phyloP scores from a whole-genome alignment of 106 monocot genomes.

The Platanthera guangdongensis region DNA sequence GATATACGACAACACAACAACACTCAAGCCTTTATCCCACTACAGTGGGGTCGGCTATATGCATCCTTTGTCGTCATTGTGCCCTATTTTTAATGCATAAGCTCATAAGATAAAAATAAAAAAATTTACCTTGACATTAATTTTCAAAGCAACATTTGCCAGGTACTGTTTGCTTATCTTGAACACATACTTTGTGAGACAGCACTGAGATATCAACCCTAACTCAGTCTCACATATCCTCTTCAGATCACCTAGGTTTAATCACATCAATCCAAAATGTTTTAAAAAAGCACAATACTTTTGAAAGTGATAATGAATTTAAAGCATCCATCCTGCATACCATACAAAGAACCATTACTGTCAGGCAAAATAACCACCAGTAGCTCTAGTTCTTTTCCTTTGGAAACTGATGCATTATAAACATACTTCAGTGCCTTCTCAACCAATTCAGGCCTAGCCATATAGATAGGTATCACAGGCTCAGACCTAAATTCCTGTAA shows the following conservation, averaged over 20 bases:
- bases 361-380: slow-evolving; percentile 87
- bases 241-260: slow-evolving; percentile 69
- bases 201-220: slow-evolving; percentile 92
- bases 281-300: background rate
- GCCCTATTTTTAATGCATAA: no score
- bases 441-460: slow-evolving; percentile 64
- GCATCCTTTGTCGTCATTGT: no score
- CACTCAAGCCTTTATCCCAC: no score
- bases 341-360: slow-evolving; percentile 92
- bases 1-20: no score
- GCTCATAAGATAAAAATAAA: no score
- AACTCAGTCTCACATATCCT: slow-evolving; percentile 96
- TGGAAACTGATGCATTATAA: slow-evolving; percentile 51
- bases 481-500: slow-evolving; percentile 66
- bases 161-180: slow-evolving; percentile 88
- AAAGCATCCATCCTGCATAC: slow-evolving; percentile 25
- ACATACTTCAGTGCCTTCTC: slow-evolving; percentile 59
- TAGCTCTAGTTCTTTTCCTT: slow-evolving; percentile 65
- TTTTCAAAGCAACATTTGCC: slow-evolving; percentile 96
- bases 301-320: background rate
- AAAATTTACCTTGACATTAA: slow-evolving; percentile 79
- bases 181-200: slow-evolving; percentile 86
- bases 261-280: slow-evolving; percentile 4
- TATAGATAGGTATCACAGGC: slow-evolving; percentile 51
- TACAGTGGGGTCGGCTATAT: no score